phyloP scores from a whole-genome alignment of 306 rosid genomes.

The Vigna reflexopilosa region DNA sequence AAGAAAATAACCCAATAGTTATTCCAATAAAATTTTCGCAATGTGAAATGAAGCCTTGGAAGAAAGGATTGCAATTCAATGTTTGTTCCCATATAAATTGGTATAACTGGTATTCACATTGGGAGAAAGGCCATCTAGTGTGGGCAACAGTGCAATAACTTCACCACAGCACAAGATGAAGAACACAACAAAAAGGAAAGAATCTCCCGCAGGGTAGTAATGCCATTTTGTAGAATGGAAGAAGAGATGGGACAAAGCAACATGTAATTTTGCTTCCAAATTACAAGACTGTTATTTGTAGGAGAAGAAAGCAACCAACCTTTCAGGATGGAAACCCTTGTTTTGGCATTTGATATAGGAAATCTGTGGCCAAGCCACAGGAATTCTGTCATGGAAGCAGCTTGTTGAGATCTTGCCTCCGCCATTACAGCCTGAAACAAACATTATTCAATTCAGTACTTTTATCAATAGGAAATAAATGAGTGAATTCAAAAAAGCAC shows the following conservation, averaged over 20 bases:
- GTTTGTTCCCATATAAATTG: constrained; percentile 5
- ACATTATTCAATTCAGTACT: constrained; percentile 29
- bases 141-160: constrained; percentile 30
- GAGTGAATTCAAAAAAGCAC: constrained; percentile 32
- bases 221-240: constrained; percentile 18
- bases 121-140: constrained; percentile 13
- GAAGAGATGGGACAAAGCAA: constrained; percentile 16
- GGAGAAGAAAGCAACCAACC: constrained; percentile 57
- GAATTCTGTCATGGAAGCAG: constrained; percentile 98
- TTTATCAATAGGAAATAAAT: constrained; percentile 27
- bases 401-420: constrained; percentile 99
- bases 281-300: constrained; percentile 15
- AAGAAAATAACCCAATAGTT: not conserved
- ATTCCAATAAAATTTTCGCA: constrained; percentile 10
- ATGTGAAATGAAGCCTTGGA: constrained; percentile 1
- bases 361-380: constrained; percentile 95
- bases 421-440: constrained; percentile 92
- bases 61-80: constrained; percentile 1
- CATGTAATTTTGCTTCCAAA: constrained; percentile 10
- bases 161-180: constrained; percentile 20
- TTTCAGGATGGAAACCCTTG: constrained; percentile 92
- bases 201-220: constrained; percentile 25
- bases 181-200: constrained; percentile 2
- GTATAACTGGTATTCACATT: constrained; percentile 3
- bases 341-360: constrained; percentile 96